Evolutionary conservation across 1,139 yeast genomes (phyloP).

Genomic region (Tardiomyces blankii): DNA sequence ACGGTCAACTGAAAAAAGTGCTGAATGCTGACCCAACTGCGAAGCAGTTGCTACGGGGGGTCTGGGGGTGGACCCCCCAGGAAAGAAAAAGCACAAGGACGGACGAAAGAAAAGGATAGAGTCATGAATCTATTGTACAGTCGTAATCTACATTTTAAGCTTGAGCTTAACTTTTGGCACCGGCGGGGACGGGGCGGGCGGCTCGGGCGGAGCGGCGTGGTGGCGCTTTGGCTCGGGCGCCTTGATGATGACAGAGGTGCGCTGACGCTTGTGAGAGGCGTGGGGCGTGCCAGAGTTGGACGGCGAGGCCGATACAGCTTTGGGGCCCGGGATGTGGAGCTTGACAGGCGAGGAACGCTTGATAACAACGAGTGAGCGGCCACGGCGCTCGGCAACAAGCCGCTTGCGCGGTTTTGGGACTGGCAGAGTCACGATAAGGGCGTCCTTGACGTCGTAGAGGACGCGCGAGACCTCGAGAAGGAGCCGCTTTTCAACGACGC

Average conservation of each 20-base stretch:
- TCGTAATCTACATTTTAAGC: slow-evolving; percentile 5
- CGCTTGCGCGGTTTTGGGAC: slow-evolving; percentile 56
- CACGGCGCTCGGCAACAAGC: slow-evolving; percentile 39
- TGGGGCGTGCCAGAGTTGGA: not conserved
- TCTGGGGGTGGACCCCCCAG: too few species aligned
- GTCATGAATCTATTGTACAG: not conserved
- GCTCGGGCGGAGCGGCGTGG: not conserved
- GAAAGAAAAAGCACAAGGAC: too few species aligned
- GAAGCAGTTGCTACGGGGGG: too few species aligned
- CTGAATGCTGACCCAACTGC: too few species aligned
- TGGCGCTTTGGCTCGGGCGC: not conserved
- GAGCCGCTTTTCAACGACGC: slow-evolving; percentile 49
- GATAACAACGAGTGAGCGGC: not conserved
- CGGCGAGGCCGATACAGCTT: too few species aligned
- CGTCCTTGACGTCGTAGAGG: slow-evolving; percentile 52
- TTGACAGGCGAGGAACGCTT: not conserved
- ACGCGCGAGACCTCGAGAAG: slow-evolving; percentile 58
- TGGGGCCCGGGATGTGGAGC: not conserved
- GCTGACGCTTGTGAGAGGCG: not conserved
- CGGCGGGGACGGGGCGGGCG: slow-evolving; percentile 1
- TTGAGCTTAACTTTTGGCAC: slow-evolving; percentile 21
- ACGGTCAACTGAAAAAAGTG: too few species aligned
- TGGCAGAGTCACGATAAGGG: slow-evolving; percentile 48
- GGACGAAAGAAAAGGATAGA: too few species aligned
- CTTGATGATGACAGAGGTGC: not conserved